A percentile compares a stretch with the other conserved stretches of the same genome.
Evolutionary conservation across 345 rosid genomes (phyloP).

Genomic region (Pistacia integerrima): DNA sequence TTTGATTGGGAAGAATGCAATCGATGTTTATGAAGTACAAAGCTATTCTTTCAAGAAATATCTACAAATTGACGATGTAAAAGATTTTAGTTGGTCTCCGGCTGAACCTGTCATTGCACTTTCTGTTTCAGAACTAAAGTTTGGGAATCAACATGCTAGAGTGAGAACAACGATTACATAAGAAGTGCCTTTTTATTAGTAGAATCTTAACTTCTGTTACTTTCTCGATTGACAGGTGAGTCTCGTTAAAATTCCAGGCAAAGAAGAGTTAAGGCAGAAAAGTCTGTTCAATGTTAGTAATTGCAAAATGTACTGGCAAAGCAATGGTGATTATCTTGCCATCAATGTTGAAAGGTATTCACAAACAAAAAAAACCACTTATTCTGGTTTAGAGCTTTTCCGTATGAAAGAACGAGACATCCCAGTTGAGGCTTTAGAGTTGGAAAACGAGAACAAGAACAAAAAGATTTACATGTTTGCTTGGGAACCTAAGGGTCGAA

Average conservation of each 20-base stretch:
- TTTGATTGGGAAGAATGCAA: slow-evolving; percentile 35
- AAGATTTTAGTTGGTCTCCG: slow-evolving; percentile 45
- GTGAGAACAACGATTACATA: slow-evolving; percentile 17
- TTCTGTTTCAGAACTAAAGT: slow-evolving; percentile 37
- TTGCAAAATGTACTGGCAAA: slow-evolving; percentile 41
- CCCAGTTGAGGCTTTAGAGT: slow-evolving; percentile 41
- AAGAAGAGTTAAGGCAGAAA: slow-evolving; percentile 41
- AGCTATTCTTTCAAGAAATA: slow-evolving; percentile 35
- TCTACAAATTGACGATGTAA: slow-evolving; percentile 31
- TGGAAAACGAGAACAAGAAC: slow-evolving; percentile 36
- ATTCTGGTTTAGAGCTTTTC: slow-evolving; percentile 43
- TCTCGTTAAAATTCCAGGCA: slow-evolving; percentile 33
- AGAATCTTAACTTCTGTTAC: background rate
- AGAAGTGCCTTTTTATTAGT: background rate
- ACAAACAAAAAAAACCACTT: slow-evolving; percentile 34
- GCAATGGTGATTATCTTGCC: slow-evolving; percentile 41
- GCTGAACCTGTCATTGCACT: slow-evolving; percentile 36
- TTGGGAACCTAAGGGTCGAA: slow-evolving; percentile 40
- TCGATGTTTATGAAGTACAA: slow-evolving; percentile 37
- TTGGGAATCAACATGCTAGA: slow-evolving; percentile 41
- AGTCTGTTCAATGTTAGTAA: slow-evolving; percentile 41
- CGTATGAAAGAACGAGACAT: slow-evolving; percentile 35
- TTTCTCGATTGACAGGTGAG: slow-evolving; percentile 22
- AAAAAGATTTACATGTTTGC: slow-evolving; percentile 41
- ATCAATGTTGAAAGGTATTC: slow-evolving; percentile 35